phyloP scores from a whole-genome alignment of 331 rosid species.

The Phaseolus coccineus region DNA sequence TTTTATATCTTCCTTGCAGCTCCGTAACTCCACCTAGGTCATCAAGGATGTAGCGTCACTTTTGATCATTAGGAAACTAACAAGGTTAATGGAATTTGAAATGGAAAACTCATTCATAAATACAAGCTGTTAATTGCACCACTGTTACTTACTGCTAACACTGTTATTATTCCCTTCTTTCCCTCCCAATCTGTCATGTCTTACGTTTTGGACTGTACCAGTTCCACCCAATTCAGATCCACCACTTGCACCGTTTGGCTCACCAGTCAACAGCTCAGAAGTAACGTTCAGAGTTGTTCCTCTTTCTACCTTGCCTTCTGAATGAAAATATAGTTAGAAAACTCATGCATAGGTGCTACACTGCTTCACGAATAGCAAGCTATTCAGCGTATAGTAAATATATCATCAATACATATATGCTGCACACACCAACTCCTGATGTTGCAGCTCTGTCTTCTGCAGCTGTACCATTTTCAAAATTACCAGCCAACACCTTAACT shows the following conservation, averaged over 20 bases:
- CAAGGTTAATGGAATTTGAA: neutral
- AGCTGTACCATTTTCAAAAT: conserved; percentile 5
- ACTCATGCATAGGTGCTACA: neutral
- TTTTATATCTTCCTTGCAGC: neutral
- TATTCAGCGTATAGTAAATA: neutral
- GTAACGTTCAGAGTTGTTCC: neutral
- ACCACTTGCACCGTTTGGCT: neutral
- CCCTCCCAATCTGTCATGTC: neutral
- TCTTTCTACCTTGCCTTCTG: neutral
- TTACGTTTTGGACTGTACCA: neutral
- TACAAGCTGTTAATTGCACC: neutral
- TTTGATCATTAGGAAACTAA: neutral
- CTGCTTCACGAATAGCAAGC: neutral
- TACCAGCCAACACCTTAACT: conserved; percentile 21
- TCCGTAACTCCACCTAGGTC: neutral
- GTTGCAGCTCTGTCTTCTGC: conserved; percentile 32
- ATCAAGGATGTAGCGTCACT: neutral
- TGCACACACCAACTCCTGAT: neutral
- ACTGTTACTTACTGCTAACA: neutral
- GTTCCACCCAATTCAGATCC: neutral
- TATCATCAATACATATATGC: neutral
- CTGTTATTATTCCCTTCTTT: neutral
- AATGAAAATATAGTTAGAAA: neutral
- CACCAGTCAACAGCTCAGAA: neutral
- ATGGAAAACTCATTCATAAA: neutral